phyloP scores from a whole-genome alignment of 352 stramenopile genomes.

The Globisporangium nunn region DNA sequence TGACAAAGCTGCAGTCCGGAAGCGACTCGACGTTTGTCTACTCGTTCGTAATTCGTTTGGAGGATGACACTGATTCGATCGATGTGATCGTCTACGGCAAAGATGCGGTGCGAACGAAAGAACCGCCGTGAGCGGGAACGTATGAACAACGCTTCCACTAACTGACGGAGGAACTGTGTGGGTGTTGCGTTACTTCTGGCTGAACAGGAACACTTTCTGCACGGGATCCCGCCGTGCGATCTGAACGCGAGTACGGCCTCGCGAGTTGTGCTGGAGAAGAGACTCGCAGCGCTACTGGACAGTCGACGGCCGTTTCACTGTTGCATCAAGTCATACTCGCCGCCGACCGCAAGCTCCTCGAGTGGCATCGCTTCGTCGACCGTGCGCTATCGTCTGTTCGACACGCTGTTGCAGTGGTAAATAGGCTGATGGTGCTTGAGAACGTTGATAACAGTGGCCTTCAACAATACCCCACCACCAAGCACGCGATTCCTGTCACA shows the following conservation, averaged over 20 bases:
- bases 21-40: constrained; percentile 37
- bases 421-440: neutral
- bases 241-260: constrained; percentile 45
- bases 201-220: constrained; percentile 55
- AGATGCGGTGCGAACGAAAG: constrained; percentile 44
- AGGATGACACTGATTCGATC: constrained; percentile 38
- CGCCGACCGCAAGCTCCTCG: constrained; percentile 12
- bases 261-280: constrained; percentile 40
- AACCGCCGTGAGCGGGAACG: neutral
- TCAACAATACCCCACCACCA: neutral
- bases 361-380: constrained; percentile 4
- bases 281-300: constrained; percentile 27
- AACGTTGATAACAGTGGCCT: neutral
- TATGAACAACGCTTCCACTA: neutral
- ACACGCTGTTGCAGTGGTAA: constrained; percentile 38
- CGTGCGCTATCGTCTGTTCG: constrained; percentile 64
- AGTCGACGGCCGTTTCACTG: constrained; percentile 28
- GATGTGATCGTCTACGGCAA: constrained; percentile 64
- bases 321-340: constrained; percentile 66
- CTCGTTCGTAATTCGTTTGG: constrained; percentile 54
- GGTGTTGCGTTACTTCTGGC: neutral
- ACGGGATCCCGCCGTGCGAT: constrained; percentile 63
- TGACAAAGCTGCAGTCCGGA: constrained; percentile 35
- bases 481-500: neutral
- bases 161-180: neutral